Evolutionary conservation across 1,284 basidiomycete species (phyloP), one percentile per base, ranked within the genome.

Genomic region (Cryptococcus amylolentus): DNA sequence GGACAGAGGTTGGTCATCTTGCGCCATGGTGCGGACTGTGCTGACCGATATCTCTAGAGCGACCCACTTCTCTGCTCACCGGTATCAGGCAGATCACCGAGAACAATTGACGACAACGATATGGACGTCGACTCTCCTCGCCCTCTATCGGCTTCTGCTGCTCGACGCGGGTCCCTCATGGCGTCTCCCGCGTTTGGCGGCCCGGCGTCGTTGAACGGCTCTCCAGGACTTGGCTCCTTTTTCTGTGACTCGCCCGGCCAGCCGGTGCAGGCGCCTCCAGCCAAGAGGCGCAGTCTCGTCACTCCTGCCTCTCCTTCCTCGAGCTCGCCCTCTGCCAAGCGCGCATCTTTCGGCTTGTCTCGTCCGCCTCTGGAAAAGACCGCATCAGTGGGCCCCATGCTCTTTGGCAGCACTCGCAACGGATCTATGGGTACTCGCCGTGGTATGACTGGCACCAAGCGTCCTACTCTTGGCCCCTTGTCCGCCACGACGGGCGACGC

Each of bases 61-160:
- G n/a, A 56, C 49, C n/a, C 52, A 42, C 27, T 58, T 35, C 31
- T 35, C 7, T 35, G 31, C 54, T 5, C 14, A 37, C 51, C 31
- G 46, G 55, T 53, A 37, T 57, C 54, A 38, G 52, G 27, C 57
- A 42, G 40, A 37, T 38, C n/a, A 35, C 31, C 27, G 9, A 23
- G 20, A 9, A 16, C 18, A 4, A 7, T 5, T 26, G 31, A 13
- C 16, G 42, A 20, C 16, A 53, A 51, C 18, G 54, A 53, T 0
- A 76, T 76, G 74, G 73, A 76, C 45, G 52, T 75, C 35, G 74
- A 76, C 64, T 74, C 73, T 10, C 73, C 68, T 2, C 56, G 42
- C 6, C 43, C 53, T 7, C 43, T 48, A 39, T 55, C 67, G 5
- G 51, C 43, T 12, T 49, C 50, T 8, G 18, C 45, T 27, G 54